Evolutionary conservation across 2,329 filamentous ascomycete genomes (phyloP).

Genomic region (Dactylonectria macrodidyma): DNA sequence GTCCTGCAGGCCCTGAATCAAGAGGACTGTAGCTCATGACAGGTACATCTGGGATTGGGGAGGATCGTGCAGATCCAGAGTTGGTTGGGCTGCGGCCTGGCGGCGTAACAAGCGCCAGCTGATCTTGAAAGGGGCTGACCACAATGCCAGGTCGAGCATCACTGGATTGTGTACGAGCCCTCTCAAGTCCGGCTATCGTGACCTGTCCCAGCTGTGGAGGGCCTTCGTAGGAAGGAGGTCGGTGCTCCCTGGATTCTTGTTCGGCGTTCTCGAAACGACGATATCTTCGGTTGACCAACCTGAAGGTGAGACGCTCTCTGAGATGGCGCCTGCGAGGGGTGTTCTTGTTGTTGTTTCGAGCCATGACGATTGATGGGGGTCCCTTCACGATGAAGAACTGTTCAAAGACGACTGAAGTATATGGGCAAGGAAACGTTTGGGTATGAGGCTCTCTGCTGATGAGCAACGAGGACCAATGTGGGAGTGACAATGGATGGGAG

Average conservation of each 20-base stretch:
- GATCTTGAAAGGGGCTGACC: no score
- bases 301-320: background rate
- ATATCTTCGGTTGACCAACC: background rate
- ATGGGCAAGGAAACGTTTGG: background rate
- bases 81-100: no score
- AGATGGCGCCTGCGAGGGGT: background rate
- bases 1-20: no score
- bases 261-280: background rate
- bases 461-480: background rate
- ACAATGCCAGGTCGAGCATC: no score
- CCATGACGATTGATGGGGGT: background rate
- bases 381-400: background rate
- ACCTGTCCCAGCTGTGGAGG: background rate
- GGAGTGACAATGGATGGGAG: background rate
- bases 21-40: no score
- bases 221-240: background rate
- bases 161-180: no score
- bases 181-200: background rate
- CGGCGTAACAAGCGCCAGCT: no score
- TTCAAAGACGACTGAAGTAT: background rate
- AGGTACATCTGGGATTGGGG: no score
- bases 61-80: no score
- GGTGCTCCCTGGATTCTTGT: background rate
- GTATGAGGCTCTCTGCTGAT: background rate
- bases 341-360: background rate